These are phyloP conservation scores for Vigna radiata DNA, from an alignment of 306 rosid genomes.

Conservation along the genomic window DNA sequence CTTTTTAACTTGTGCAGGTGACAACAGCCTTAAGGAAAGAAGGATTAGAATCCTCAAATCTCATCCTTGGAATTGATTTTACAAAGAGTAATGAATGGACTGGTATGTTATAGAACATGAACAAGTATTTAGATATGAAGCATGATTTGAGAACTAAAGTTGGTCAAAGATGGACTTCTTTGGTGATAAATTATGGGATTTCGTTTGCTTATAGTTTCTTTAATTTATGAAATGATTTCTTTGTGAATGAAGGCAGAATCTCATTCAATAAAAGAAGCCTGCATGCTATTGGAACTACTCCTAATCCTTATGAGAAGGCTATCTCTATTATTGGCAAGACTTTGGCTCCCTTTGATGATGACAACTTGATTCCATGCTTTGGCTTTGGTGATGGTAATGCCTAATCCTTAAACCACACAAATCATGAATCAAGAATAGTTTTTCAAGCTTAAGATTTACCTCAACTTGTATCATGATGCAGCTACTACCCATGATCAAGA, in stretches of 20 bases:
- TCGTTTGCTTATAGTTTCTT: neutral
- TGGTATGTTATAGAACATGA: slow-evolving; percentile 56
- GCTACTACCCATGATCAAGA: slow-evolving; percentile 88
- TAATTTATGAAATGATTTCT: slow-evolving; percentile 5
- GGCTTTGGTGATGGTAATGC: slow-evolving; percentile 90
- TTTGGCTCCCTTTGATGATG: slow-evolving; percentile 92
- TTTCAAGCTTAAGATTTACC: slow-evolving; percentile 14
- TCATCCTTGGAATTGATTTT: slow-evolving; percentile 88
- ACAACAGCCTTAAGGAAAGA: slow-evolving; percentile 68
- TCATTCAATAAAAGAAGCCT: slow-evolving; percentile 81
- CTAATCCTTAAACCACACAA: slow-evolving; percentile 31
- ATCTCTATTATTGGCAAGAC: slow-evolving; percentile 83
- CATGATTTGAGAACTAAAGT: slow-evolving; percentile 3
- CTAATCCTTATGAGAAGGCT: slow-evolving; percentile 93
- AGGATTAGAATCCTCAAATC: slow-evolving; percentile 94
- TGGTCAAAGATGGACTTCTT: slow-evolving; percentile 22
- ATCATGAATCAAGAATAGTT: neutral
- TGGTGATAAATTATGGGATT: neutral
- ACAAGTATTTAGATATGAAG: slow-evolving; percentile 8
- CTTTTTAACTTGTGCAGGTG: slow-evolving; percentile 57
- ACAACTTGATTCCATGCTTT: slow-evolving; percentile 91
- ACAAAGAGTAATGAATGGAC: slow-evolving; percentile 98
- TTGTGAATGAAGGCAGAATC: slow-evolving; percentile 59
- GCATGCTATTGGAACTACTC: slow-evolving; percentile 71
- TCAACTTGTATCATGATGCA: slow-evolving; percentile 42